Evolutionary conservation across 2,329 filamentous ascomycete species (phyloP).

Genomic region (Dactylellina leptospora): DNA sequence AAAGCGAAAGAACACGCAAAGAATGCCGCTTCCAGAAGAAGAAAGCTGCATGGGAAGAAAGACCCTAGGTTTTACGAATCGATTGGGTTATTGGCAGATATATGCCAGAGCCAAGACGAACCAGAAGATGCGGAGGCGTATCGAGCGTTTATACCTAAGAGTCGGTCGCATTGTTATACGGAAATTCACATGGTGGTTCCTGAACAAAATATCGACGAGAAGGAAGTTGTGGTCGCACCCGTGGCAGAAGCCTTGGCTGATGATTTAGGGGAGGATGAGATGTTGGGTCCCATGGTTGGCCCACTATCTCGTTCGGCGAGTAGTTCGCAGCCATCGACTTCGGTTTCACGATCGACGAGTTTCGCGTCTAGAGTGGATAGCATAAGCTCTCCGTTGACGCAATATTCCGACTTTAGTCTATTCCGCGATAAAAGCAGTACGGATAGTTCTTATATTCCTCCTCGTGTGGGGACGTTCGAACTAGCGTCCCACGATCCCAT

Average conservation of each 20-base stretch:
- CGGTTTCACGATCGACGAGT: conserved; percentile 27
- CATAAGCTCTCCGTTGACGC: conserved; percentile 16
- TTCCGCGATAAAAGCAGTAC: neutral
- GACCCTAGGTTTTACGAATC: conserved; percentile 31
- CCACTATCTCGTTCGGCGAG: conserved; percentile 16
- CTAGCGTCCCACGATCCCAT: conserved; percentile 7
- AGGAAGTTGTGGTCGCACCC: conserved; percentile 29
- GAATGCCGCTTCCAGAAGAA: conserved; percentile 23
- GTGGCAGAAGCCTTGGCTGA: neutral
- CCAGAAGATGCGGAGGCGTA: conserved; percentile 41
- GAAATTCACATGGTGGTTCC: conserved; percentile 15
- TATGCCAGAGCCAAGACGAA: conserved; percentile 36
- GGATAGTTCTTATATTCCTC: conserved; percentile 22
- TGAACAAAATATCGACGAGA: conserved; percentile 22
- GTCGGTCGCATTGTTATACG: conserved; percentile 13
- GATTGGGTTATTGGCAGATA: conserved; percentile 39
- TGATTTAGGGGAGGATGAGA: conserved; percentile 5
- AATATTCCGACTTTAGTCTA: conserved; percentile 16
- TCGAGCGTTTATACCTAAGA: conserved; percentile 31
- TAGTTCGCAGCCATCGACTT: conserved; percentile 17
- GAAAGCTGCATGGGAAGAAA: conserved; percentile 43
- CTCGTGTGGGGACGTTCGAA: conserved; percentile 28
- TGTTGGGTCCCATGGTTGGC: neutral
- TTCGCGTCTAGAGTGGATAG: conserved; percentile 11
- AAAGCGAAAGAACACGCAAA: conserved; percentile 31